These are phyloP conservation scores for Zea luxurians DNA, from an alignment of 176 grass and related monocot genomes.

Conservation along the genomic window DNA sequence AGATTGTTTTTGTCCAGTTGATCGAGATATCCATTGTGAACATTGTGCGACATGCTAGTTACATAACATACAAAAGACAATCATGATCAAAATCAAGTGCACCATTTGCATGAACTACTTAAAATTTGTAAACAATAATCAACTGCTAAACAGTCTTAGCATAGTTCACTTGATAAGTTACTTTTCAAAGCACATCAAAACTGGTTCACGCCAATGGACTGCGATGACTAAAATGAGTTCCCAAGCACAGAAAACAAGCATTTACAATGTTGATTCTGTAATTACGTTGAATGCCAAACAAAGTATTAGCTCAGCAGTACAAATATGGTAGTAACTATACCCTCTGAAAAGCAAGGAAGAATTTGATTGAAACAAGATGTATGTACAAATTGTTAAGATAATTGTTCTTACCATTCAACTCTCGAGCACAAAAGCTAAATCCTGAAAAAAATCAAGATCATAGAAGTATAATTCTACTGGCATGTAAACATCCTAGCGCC, in stretches of 20 bases:
- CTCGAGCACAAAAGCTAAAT: conserved; percentile 21
- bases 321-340: not conserved
- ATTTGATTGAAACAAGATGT: conserved; percentile 27
- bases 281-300: not conserved
- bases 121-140: not conserved
- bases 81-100: not conserved
- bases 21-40: not conserved
- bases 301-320: not conserved
- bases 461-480: conserved; percentile 13
- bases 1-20: not conserved
- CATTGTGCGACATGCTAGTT: not conserved
- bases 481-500: conserved; percentile 5
- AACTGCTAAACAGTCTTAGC: not conserved
- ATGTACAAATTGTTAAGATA: conserved; percentile 47
- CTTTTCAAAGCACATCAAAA: not conserved
- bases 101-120: not conserved
- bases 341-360: conserved; percentile 4
- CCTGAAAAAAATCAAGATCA: conserved; percentile 9
- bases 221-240: not conserved
- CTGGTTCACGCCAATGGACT: not conserved
- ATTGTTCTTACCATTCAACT: conserved; percentile 42
- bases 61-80: not conserved
- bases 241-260: conserved; percentile 1
- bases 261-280: not conserved
- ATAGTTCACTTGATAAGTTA: conserved; percentile 6